Base-by-base conservation (phyloP, 192 early-diverging fungal species). In the Podochytrium sp. region DNA sequence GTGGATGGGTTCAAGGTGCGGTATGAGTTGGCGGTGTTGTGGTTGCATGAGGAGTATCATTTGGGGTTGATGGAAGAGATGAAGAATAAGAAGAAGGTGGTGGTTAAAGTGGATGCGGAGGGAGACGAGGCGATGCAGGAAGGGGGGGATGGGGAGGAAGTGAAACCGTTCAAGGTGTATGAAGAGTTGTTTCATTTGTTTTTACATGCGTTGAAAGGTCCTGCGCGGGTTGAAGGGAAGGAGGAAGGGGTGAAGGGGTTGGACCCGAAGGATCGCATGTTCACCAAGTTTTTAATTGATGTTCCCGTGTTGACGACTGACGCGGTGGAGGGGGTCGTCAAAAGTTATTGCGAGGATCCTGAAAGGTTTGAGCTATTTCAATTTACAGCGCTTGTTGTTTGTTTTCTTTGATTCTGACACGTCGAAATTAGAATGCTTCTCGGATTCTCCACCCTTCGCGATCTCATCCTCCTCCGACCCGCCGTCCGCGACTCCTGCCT, bases 241-340 rank as follows among this genome's bases (percentile, higher is more conserved):
- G 74, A 82, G 3, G 74, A 77, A 53, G 77, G 57, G n/a, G 40
- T 73, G 7, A 66, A 80, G 42, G 83, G n/a, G 32, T 71, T 94
- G 10, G 89, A 92, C 60, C 76, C 82, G 42, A 89, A 90, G 73
- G 94, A 95, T 75, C 79, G 85, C 25, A 84, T 83, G 0, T 84
- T 95, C 59, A 88, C 92, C 0, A 86, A 88, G 38, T 86, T 95
- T 66, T 70, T 95, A 70, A 67, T 94, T 18, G 93, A 95, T 39
- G 91, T 87, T 2, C 94, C 94, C 2, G 85, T 92, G 63, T 61
- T 95, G 6, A 80, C 84, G n/a, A 75, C 73, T 12, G 81, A 81
- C 40, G 84, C 87, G 0, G 79, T 95, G 14, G 84, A 87, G 3
- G 42, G 34, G 5, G 74, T 90, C 20, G 83, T 95, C 7, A 80